Percentiles rank a stretch among this genome's conserved stretches.
Evolutionary conservation across 306 rosid species (phyloP).

Genomic region (Delonix regia): DNA sequence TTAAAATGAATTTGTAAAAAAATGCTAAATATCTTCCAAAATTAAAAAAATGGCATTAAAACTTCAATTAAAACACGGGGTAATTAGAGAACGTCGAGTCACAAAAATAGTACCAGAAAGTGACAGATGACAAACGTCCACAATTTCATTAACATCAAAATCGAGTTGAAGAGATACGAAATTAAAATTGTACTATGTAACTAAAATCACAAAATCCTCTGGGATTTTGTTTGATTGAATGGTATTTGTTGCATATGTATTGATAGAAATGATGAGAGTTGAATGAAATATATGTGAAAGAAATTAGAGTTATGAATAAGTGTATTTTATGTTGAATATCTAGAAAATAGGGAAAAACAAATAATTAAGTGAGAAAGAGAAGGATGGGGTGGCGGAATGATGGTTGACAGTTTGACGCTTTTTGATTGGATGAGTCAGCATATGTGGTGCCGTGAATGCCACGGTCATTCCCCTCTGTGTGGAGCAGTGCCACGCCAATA

Average conservation of each 20-base stretch:
- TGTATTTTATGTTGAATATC: too few species aligned
- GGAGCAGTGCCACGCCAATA: neutral
- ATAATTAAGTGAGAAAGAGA: neutral
- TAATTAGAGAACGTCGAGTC: neutral
- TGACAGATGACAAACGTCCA: neutral
- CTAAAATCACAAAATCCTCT: neutral
- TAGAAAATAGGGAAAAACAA: neutral
- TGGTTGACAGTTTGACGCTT: slow-evolving; percentile 22
- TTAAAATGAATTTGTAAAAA: too few species aligned
- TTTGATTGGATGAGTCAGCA: slow-evolving; percentile 31
- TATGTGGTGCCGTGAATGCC: slow-evolving; percentile 43
- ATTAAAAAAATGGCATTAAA: neutral
- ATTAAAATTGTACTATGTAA: neutral
- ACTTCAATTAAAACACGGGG: neutral
- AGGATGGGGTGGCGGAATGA: neutral
- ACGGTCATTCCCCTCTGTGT: neutral
- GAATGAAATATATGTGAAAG: neutral
- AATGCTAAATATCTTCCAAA: too few species aligned
- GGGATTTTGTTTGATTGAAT: neutral
- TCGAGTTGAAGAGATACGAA: neutral
- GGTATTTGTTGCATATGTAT: neutral
- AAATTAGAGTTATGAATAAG: neutral
- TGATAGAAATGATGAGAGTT: neutral
- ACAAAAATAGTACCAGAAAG: neutral
- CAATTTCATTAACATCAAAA: neutral